Evolutionary conservation across 768 basidiomycete species (phyloP), one percentile per base, ranked within the genome.

Genomic region (Rickenella mellea): DNA sequence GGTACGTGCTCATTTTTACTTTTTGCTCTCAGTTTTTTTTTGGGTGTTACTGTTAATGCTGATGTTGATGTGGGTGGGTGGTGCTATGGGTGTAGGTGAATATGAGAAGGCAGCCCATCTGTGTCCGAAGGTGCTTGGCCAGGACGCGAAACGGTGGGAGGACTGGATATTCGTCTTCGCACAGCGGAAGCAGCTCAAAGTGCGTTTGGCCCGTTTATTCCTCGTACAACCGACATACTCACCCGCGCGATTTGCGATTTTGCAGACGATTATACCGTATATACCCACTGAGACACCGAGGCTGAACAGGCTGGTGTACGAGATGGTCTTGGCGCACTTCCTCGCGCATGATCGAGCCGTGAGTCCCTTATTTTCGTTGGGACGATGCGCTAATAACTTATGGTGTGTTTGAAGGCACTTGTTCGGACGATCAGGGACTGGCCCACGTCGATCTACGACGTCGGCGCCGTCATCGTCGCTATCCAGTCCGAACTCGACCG

Each of bases 101-200:
- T 97, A 78, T 50, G 63, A 57, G 0, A 86, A 86, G 53, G 94
- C 94, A 1, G 96, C 94, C 0, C 63, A 69, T 7, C 62, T 96
- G 20, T 82, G 80, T 51, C 82, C 89, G 0, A 91, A 86, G 56
- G 89, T 97, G 6, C 85, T 94, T 49, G 82, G 75, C 3, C 76
- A 77, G 32, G 77, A 94, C 51, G 61, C 71, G 9, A 81, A 79
- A 53, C 71, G 75, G n/a, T 99, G 96, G 96, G 93, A 97, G 55
- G 78, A 84, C 51, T 96, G 87, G 87, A 86, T 97, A 54, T 94
- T 96, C 53, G 66, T 76, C 11, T 98, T 94, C 56, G 85, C 84
- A 1, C 78, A 90, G 57, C 76, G 81, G 51, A 71, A 75, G 20
- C 80, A 90, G 44, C 64, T 97, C 12, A 78, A 85, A 60, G 91